Base-by-base conservation (phyloP, 129 eudicot genomes). In the Helianthus tuberosus region DNA sequence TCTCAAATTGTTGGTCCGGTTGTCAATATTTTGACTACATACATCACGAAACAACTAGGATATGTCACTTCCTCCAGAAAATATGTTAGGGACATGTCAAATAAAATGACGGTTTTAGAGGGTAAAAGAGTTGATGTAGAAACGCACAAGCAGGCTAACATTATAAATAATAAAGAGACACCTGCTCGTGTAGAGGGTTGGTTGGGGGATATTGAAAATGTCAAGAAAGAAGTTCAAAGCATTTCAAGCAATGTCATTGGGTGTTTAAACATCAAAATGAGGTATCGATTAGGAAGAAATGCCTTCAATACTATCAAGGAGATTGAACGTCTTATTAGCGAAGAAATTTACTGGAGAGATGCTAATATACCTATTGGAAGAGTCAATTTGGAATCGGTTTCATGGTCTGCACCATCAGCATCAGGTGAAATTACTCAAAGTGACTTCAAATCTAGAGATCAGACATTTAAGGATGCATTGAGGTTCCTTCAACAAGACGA, bases 131-230 rank as follows among this genome's bases (percentile, higher is more conserved):
- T 3, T 29, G 78, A 63, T 48, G 71, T 74, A 59, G 50, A 50
- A 74, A 47, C 1, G 6, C 78, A 36, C 25, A 63, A 10, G 64
- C 63, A 63, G 0, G 2, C n/a, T 48, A 63, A 63, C 64, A 23
- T 11, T 0, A 49, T 5, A 5, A 62, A 44, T 2, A 12, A 13
- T 10, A 36, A 5, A 14, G 71, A 74, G 71, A 50, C 49, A 49
- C 78, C 78, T 49, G 5, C 71, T 35, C n/a, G 41, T 17, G 63
- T 74, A 35, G 52, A 51, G 0, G 64, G 9, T 63, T 74, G 78
- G 78, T 49, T 63, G 78, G 13, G 35, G 16, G 78, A 48, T 6
- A 64, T 74, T 4, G 71, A 38, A 63, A 32, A 74, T 20, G 7
- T 49, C 10, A 63, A 63, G 71, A 5, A 8, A 16, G 20, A 63